Conservation (phyloP, 257 asterid species). For the Fraxinus excelsior region DNA sequence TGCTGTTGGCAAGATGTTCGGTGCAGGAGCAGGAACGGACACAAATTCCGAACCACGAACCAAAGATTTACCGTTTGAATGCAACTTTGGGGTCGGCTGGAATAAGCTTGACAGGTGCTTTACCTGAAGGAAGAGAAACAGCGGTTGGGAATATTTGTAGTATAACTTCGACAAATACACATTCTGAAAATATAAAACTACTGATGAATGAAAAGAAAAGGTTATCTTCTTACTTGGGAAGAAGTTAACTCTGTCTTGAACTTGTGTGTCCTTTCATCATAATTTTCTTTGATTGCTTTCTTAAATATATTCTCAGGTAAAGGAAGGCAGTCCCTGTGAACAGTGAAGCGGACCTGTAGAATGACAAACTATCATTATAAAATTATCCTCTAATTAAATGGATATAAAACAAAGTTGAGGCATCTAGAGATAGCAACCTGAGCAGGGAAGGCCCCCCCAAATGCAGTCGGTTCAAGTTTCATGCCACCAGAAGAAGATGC, state of each 20-base stretch:
- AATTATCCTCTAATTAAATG: conserved; percentile 21
- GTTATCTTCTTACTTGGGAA: conserved; percentile 57
- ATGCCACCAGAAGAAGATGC: conserved; percentile 90
- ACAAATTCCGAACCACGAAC: conserved; percentile 30
- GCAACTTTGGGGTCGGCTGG: conserved; percentile 52
- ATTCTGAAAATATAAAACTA: background rate
- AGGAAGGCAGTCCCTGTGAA: conserved; percentile 69
- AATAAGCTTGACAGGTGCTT: conserved; percentile 48
- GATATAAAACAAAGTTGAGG: conserved; percentile 8
- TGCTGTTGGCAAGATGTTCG: conserved; percentile 24
- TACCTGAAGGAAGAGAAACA: conserved; percentile 48
- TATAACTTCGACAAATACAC: background rate
- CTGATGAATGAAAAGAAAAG: conserved; percentile 6
- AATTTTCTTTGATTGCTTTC: conserved; percentile 77
- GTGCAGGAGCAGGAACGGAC: conserved; percentile 2
- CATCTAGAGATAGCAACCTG: conserved; percentile 52
- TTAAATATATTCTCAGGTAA: conserved; percentile 74
- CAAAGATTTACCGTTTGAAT: conserved; percentile 33
- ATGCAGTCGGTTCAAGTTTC: conserved; percentile 90
- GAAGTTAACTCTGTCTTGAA: conserved; percentile 71
- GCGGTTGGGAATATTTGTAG: conserved; percentile 1
- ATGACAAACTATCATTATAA: conserved; percentile 15
- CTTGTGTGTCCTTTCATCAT: conserved; percentile 65
- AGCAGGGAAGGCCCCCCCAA: conserved; percentile 86
- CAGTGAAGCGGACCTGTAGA: conserved; percentile 67